These are phyloP conservation scores for Trichoderma orchidacearum DNA, from an alignment of 495 filamentous ascomycete genomes.

Conservation along the genomic window DNA sequence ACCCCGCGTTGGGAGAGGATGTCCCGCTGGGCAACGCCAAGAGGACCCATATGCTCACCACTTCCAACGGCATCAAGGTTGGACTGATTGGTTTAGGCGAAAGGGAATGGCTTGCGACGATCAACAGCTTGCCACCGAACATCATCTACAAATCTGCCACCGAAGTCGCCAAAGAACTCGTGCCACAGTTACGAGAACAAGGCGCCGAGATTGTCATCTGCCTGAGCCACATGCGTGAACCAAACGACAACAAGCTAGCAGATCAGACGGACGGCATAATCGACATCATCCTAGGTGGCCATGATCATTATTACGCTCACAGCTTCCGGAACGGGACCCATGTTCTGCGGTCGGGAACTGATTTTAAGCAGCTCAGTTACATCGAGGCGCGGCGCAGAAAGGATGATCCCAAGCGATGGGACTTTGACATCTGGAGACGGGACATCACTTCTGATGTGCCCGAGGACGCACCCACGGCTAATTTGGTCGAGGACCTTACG, in stretches of 20 bases:
- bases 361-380: slow-evolving; percentile 86
- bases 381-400: slow-evolving; percentile 52
- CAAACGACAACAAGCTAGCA: slow-evolving; percentile 73
- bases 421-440: slow-evolving; percentile 61
- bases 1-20: slow-evolving; percentile 57
- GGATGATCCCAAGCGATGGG: slow-evolving; percentile 42
- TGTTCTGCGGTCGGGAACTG: slow-evolving; percentile 67
- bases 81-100: slow-evolving; percentile 78
- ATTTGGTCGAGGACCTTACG: slow-evolving; percentile 54
- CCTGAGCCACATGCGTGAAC: slow-evolving; percentile 74
- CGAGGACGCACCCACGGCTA: slow-evolving; percentile 38
- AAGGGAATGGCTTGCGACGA: slow-evolving; percentile 62
- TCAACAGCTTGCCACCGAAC: slow-evolving; percentile 64
- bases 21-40: slow-evolving; percentile 56
- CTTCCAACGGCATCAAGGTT: slow-evolving; percentile 73
- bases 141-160: slow-evolving; percentile 56
- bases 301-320: slow-evolving; percentile 82
- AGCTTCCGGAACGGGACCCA: slow-evolving; percentile 62
- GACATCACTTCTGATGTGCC: slow-evolving; percentile 57
- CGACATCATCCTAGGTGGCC: slow-evolving; percentile 77
- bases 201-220: slow-evolving; percentile 73
- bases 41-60: slow-evolving; percentile 56
- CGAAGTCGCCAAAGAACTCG: slow-evolving; percentile 53
- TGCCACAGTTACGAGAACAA: slow-evolving; percentile 53
- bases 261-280: slow-evolving; percentile 52